Evolutionary conservation across 139 green algal genomes (phyloP).

Genomic region (Picochlorum sp.): DNA sequence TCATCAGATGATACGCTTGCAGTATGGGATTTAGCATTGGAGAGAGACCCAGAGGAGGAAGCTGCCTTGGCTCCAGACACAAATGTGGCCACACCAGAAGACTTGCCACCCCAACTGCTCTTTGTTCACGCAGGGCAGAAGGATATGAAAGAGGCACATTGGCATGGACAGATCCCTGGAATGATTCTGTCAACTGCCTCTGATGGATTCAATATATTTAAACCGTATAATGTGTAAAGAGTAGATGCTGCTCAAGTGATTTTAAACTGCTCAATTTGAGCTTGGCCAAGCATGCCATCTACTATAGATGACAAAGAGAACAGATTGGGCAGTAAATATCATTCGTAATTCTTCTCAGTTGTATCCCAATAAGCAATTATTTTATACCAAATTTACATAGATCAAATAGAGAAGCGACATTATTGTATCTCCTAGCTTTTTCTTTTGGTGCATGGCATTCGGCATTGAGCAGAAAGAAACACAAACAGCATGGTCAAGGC

Average conservation of each 20-base stretch:
- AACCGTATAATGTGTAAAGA: conserved; percentile 73
- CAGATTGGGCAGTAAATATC: too few species aligned
- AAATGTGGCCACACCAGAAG: conserved; percentile 63
- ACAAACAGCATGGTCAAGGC: conserved; percentile 89
- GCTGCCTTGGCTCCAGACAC: conserved; percentile 54
- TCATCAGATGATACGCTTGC: conserved; percentile 61
- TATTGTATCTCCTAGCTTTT: too few species aligned
- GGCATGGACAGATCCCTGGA: conserved; percentile 92
- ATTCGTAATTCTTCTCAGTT: too few species aligned
- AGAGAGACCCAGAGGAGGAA: conserved; percentile 94
- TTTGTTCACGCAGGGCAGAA: conserved; percentile 91
- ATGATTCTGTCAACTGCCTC: conserved; percentile 76
- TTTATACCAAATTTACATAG: too few species aligned
- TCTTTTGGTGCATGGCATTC: too few species aligned
- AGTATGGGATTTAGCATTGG: conserved; percentile 96
- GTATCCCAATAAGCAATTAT: too few species aligned
- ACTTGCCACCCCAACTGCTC: conserved; percentile 80
- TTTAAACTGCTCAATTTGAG: too few species aligned
- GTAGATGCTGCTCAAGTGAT: too few species aligned
- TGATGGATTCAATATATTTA: conserved; percentile 96
- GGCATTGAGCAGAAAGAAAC: not conserved
- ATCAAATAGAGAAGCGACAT: not conserved
- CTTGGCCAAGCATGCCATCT: too few species aligned
- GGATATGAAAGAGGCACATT: conserved; percentile 94
- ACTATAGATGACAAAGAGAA: too few species aligned